Base-by-base conservation (phyloP, 2,329 filamentous ascomycete species). In the Xylaria sp. region DNA sequence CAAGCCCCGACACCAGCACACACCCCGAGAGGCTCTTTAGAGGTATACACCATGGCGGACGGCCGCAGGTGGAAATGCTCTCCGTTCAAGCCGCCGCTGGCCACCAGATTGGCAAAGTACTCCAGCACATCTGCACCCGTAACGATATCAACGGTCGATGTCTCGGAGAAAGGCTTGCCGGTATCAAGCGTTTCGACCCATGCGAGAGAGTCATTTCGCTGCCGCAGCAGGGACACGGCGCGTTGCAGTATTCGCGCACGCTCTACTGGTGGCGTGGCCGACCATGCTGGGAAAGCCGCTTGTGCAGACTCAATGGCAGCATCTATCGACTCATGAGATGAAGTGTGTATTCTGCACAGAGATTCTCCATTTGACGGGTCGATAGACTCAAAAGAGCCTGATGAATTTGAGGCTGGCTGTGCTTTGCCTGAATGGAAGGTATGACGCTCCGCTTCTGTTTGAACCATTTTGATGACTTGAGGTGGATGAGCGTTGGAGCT, bases 1-100 rank as follows among this genome's bases (percentile, higher is more conserved):
- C 92, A 96, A 14, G 92, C 92, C 58, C 92, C 92, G 68, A 96
- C 96, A 60, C 91, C 92, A 14, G 86, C 92, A 75, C 92, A 96
- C 14, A 95, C 92, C 25, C 92, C 92, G 17, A 96, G 80, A 4
- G 92, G 84, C 69, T 92, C 90, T 75, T 95, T 94, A 72, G 87
- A 89, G 11, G 91, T 94, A 77, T 94, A 92, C 38, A 95, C 87
- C 85, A 89, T 93, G 3, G 92, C 92, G 68, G 92, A 89, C 53
- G 88, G 82, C 40, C 92, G 84, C 43, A 96, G 81, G 59, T 88
- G 87, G 50, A 89, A 88, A 19, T 91, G 90, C 77, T 94, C 91
- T 61, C 92, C 92, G 71, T 94, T 93, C 66, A 94, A 79, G 19
- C 92, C 90, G 57, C 91, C 91, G 43, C 88, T 87, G 23, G 89